Percentiles rank a stretch among this genome's conserved stretches.
These are phyloP conservation scores for Cyberlindnera nakhonratchasimensis DNA, from an alignment of 805 yeast genomes.

Conservation along the genomic window DNA sequence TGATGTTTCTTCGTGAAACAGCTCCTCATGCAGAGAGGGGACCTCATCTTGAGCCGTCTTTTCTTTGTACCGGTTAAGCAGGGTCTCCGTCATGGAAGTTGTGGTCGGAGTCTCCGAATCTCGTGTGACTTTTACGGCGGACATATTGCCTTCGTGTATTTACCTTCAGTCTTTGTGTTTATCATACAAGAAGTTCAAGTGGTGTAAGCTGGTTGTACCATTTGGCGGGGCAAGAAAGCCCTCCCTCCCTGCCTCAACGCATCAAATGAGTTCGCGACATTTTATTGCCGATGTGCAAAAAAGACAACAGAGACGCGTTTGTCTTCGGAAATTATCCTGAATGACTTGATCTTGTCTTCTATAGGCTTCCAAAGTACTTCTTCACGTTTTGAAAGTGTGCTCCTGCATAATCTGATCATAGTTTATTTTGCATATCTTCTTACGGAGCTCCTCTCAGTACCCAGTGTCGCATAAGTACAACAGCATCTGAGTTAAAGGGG, in stretches of 20 bases:
- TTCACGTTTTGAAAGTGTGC: too few species aligned
- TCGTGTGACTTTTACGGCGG: conserved; percentile 1
- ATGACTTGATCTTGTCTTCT: too few species aligned
- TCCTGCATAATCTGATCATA: too few species aligned
- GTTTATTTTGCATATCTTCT: too few species aligned
- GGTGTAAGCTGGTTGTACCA: background rate
- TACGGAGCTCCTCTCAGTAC: too few species aligned
- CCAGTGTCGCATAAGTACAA: too few species aligned
- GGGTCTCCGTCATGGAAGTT: conserved; percentile 5
- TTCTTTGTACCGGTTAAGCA: conserved; percentile 13
- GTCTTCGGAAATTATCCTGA: too few species aligned
- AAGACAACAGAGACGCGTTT: conserved; percentile 4
- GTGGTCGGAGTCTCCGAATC: background rate
- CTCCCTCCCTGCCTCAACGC: background rate
- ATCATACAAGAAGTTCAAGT: too few species aligned
- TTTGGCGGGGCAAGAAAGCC: background rate
- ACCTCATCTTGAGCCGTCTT: conserved; percentile 4
- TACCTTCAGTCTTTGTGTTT: too few species aligned
- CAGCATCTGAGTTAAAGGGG: too few species aligned
- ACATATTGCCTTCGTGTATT: background rate
- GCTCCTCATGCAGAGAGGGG: background rate
- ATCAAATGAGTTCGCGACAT: background rate
- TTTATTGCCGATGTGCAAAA: background rate
- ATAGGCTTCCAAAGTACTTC: too few species aligned
- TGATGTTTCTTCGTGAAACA: conserved; percentile 3